Base-by-base conservation (phyloP, 2,329 filamentous ascomycete species). In the Fusarium musae region DNA sequence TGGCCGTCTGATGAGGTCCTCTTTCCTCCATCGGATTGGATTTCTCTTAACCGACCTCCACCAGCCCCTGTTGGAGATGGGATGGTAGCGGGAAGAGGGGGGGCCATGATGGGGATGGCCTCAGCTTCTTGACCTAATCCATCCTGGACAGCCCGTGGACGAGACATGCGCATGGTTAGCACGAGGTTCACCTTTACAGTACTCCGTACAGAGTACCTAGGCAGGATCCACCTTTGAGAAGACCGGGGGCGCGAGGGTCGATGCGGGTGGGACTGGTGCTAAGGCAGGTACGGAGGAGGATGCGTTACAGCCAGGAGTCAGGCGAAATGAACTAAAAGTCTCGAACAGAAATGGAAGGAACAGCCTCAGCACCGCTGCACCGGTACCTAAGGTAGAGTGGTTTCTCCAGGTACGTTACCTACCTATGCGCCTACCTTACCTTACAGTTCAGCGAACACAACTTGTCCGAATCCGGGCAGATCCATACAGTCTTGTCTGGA, bases 61-160 rank as follows among this genome's bases (percentile, higher is more conserved):
- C 62, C 65, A 54, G 63, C 58, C 63, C 71, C 61, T 62, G 68
- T 61, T 76, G 74, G 70, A 74, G 68, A 74, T 74, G 73, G 73
- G 61, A 76, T 63, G 73, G 71, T 74, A 69, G 74, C 74, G 75
- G 75, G 75, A 77, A 69, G 74, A 77, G 66, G 66, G 66, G 72
- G 68, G 66, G 50, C 58, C 60, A 73, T 64, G 62, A 54, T 68
- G 46, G 49, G 59, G 23, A 62, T 63, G 59, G 57, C 61, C 75
- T 70, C 53, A 60, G 46, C 66, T 69, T 40, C 59, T 71, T 67
- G 21, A 65, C 60, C 49, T 58, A 58, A 47, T 65, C 60, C 63
- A 49, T 59, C 44, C 39, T 58, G 72, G 73, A 47, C 44, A 47
- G 44, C 44, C 44, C 44, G 26, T 28, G 44, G 44, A 63, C 50